Base-by-base conservation (phyloP, 768 basidiomycete genomes). In the Serpula lacrymans region DNA sequence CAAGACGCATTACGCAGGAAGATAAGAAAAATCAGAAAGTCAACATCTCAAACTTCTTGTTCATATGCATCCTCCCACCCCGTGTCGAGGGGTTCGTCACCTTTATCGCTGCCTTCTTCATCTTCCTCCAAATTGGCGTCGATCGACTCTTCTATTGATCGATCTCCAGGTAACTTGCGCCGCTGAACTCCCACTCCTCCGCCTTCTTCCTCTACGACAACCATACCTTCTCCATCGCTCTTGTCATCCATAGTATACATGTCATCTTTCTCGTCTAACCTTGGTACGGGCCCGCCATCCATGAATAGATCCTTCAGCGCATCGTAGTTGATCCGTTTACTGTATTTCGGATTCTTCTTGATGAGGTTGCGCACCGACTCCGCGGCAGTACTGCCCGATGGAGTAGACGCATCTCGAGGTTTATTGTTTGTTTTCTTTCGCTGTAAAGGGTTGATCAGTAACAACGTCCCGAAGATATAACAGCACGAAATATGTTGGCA, bases 281-380 rank as follows among this genome's bases (percentile, higher is more conserved):
- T 48, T 26, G 56, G 42, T 35, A 40, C 26, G 13, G 49, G 43
- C 21, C 37, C 39, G 33, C 63, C 52, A 11, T 79, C 77, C 21
- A 75, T 67, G 57, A 94, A 89, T 9, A 95, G 72, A 41, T 79
- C 77, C 50, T 87, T 84, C 39, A 94, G 77, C 1, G 88, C 90
- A 50, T 88, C 85, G 58, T 95, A 96, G 59, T 96, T 96, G 65
- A 95, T 94, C 37, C 90, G 80, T 55, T 89, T 89, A 64, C 88
- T 91, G 63, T 93, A 92, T 55, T 81, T 86, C 17, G 82, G 75
- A 48, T 86, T 91, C 65, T 90, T 89, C 69, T 86, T 84, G 52
- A 92, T 70, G 25, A 94, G 72, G 43, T 62, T 64, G 20, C 53
- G 60, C 27, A 62, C 60, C 18, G 60, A 64, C 34, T 62, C 60